Evolutionary conservation across 768 basidiomycete species (phyloP).

Genomic region (Epithele typhae): DNA sequence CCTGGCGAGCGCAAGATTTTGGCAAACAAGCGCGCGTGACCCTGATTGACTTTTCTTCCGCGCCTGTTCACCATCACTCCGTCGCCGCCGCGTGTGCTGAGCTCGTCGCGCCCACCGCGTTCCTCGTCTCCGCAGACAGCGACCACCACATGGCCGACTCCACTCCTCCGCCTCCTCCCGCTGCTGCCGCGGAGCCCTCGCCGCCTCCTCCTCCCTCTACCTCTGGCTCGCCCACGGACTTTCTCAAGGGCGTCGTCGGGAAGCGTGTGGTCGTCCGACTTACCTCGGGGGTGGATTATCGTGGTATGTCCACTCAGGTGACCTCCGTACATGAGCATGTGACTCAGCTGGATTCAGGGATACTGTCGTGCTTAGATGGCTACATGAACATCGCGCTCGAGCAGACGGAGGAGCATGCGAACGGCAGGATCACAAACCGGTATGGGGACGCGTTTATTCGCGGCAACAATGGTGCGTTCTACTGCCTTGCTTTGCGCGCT

Average conservation of each 20-base stretch:
- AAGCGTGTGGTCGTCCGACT: slow-evolving; percentile 90
- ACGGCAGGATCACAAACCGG: slow-evolving; percentile 78
- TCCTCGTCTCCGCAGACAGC: neutral
- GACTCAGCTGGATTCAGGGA: no score
- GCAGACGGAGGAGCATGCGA: slow-evolving; percentile 94
- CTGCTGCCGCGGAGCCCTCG: slow-evolving; percentile 32
- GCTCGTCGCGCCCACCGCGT: neutral
- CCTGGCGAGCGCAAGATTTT: no score
- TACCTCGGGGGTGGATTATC: slow-evolving; percentile 90
- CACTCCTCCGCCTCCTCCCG: slow-evolving; percentile 26
- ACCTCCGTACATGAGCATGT: no score
- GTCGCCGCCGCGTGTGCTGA: neutral
- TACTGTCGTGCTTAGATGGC: slow-evolving; percentile 92
- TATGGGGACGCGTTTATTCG: slow-evolving; percentile 96
- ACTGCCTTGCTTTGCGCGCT: neutral
- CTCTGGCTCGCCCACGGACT: slow-evolving; percentile 87
- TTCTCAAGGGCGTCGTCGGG: slow-evolving; percentile 94
- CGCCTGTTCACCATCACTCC: no score
- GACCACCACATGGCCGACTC: slow-evolving; percentile 24
- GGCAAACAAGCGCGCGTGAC: no score
- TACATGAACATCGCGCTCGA: slow-evolving; percentile 99
- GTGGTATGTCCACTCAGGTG: slow-evolving; percentile 68
- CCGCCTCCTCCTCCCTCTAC: slow-evolving; percentile 46
- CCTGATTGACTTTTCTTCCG: no score
- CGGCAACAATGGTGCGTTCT: slow-evolving; percentile 78